Base-by-base conservation (phyloP, 345 rosid species). In the Odontarrhena argentea region DNA sequence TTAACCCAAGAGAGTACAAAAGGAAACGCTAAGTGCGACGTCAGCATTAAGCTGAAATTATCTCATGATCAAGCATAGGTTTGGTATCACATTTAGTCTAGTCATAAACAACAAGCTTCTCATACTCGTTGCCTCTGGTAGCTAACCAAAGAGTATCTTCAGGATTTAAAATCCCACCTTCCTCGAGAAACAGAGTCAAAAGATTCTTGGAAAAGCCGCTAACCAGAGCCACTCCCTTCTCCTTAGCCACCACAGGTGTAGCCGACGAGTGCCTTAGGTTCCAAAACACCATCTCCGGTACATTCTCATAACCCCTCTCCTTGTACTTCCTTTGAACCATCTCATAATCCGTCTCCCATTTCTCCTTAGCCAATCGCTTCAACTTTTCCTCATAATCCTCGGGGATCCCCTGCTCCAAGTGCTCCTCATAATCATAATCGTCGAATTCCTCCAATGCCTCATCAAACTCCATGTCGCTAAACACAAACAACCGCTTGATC, bases 381-480 rank as follows among this genome's bases (percentile, higher is more conserved):
- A 28, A 28, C 32, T 28, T 4, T 4, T 28, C 32, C 5, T 28
- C 32, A 28, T 4, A 28, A 28, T 28, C 32, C 32, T 18, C 22
- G 1, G 22, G 22, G 22, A 18, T 18, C 32, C 5, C 32, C 32
- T 28, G 4, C 32, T 28, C 32, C 5, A 4, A 2, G 4, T 28
- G 4, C 32, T 28, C 32, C 32, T 28, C 32, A 28, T 4, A 2
- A 0, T 28, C 32, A 28, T 28, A 3, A 28, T 28, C 32, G 0
- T 28, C 32, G 32, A 3, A 3, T 4, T 28, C 32, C 8, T 12
- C n/a, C 0, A 69, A 68, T 6, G 84, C 82, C 24, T 32, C 0
- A 59, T 84, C 79, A 10, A 85, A 85, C 18, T 81, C 88, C 94
- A 84, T 85, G 42, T 83, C 91, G 37, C 88, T 87, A 48, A 87